Percentiles rank a stretch among this genome's conserved stretches.
Conservation (phyloP, 345 rosid genomes). For the Toxicodendron radicans region DNA sequence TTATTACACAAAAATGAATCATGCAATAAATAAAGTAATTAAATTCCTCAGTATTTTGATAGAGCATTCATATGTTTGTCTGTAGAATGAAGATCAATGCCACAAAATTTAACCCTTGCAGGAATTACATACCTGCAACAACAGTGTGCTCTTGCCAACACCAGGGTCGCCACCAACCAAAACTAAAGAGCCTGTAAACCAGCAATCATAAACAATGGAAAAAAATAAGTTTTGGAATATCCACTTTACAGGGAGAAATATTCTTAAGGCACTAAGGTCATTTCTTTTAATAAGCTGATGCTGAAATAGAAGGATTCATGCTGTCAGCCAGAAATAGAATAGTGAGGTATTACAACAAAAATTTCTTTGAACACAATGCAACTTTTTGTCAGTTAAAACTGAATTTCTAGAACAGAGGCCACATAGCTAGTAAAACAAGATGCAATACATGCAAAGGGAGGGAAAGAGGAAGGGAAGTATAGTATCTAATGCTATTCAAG, state of each 20-base stretch:
- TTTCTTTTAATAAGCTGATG: neutral
- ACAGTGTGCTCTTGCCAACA: constrained; percentile 91
- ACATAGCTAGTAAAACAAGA: neutral
- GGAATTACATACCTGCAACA: constrained; percentile 64
- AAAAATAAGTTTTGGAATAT: neutral
- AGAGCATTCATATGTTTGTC: neutral
- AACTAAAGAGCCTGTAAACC: constrained; percentile 71
- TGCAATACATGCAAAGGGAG: neutral
- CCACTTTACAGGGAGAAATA: neutral
- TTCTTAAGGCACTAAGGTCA: neutral
- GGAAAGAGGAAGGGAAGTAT: neutral
- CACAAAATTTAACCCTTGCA: neutral
- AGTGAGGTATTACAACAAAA: neutral
- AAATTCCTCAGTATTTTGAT: neutral
- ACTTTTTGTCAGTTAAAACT: neutral
- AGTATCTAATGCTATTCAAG: neutral
- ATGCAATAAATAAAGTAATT: neutral
- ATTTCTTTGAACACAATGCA: neutral
- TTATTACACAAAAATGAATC: neutral
- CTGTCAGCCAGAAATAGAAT: neutral
- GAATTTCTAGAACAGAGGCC: constrained; percentile 1
- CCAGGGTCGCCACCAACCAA: constrained; percentile 97
- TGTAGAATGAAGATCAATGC: neutral
- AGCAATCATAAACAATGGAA: constrained; percentile 5
- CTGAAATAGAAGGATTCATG: neutral